Evolutionary conservation across 495 filamentous ascomycete genomes (phyloP).

Genomic region (Aspergillus conjunctus): DNA sequence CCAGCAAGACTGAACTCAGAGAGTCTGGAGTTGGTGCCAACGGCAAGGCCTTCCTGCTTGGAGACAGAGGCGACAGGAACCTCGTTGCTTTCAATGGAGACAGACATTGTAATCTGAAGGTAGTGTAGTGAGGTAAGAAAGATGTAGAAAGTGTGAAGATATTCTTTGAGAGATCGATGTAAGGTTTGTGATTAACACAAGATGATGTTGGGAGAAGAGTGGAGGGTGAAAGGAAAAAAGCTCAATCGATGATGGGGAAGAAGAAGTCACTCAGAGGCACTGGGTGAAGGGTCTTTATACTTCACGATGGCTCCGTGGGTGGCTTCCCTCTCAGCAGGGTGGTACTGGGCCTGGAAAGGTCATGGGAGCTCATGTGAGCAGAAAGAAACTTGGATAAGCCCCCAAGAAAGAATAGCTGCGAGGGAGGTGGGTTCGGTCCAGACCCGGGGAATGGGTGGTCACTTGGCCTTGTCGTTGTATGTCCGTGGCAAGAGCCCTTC

Average conservation of each 20-base stretch:
- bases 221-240: constrained; percentile 1
- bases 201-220: background rate
- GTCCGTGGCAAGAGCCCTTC: constrained; percentile 13
- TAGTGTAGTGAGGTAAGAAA: constrained; percentile 3
- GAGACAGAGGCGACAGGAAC: constrained; percentile 28
- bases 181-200: background rate
- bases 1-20: constrained; percentile 79
- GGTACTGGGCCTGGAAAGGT: constrained; percentile 4
- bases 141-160: background rate
- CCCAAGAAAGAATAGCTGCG: constrained; percentile 16
- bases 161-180: background rate
- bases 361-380: constrained; percentile 25
- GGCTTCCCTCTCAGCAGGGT: constrained; percentile 1
- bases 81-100: constrained; percentile 43
- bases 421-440: constrained; percentile 22
- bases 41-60: constrained; percentile 23
- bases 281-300: constrained; percentile 21
- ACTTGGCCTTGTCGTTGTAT: constrained; percentile 1
- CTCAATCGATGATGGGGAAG: constrained; percentile 12
- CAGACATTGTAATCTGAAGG: constrained; percentile 34
- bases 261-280: background rate
- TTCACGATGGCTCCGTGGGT: constrained; percentile 17
- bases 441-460: constrained; percentile 21
- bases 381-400: constrained; percentile 8
- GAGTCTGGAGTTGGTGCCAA: constrained; percentile 52